Base-by-base conservation (phyloP, 192 early-diverging fungal genomes). In the Umbelopsis vinacea region DNA sequence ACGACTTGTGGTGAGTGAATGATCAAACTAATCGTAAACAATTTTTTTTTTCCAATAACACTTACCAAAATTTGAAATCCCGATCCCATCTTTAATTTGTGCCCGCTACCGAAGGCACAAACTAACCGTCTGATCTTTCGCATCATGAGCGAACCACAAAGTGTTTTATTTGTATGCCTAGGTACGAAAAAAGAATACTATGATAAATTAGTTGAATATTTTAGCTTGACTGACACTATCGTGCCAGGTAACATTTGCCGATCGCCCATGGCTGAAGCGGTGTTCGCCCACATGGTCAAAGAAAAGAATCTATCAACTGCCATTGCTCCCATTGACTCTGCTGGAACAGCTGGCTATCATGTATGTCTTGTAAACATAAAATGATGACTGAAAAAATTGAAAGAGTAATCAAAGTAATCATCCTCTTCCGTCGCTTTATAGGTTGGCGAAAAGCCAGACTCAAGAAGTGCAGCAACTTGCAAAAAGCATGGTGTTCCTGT, bases 221-320 rank as follows among this genome's bases (percentile, higher is more conserved):
- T 3, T 3, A 29, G 29, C 29, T 29, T 29, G 29, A 29, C 29
- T 29, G 29, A 29, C 29, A 29, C 29, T 29, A 29, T 29, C 29
- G 3, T 29, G 29, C 29, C 46, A 76, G 79, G 79, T 52, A 81
- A 81, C 60, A 81, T 81, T 46, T 81, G 79, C 43, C 76, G 79
- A 63, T 81, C 79, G 8, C 93, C 94, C 6, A 98, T 97, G 97
- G 95, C 95, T 47, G 95, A 95, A 78, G 96, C 96, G 8, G 97
- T 97, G 10, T 98, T 99, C 76, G 78, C 81, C 1, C 84, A 92
- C 69, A 83, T 82, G 23, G 86, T 97, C n/a, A 82, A 85, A 35
- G 40, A 91, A 66, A 75, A 80, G 52, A 78, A 84, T 8, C 80
- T 94, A 17, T 52, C 70, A 19, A 74, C 82, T 6, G 69, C 69